These are phyloP conservation scores for Chalciporus chontae DNA, from an alignment of 768 basidiomycete genomes.

Conservation along the genomic window DNA sequence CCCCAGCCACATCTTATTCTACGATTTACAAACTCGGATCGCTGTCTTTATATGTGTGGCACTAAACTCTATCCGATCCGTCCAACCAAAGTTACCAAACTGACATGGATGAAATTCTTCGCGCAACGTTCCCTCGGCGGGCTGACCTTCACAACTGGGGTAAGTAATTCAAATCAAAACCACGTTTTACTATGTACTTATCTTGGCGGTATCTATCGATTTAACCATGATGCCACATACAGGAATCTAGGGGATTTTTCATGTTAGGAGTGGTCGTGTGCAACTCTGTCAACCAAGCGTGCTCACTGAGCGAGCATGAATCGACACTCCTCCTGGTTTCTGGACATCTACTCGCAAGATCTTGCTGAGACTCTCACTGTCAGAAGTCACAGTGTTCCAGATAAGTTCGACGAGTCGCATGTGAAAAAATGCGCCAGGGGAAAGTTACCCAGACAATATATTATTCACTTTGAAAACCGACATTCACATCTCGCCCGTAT, in stretches of 20 bases:
- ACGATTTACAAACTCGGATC: neutral
- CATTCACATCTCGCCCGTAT: neutral
- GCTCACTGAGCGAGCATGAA: slow-evolving; percentile 1
- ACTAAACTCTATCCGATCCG: neutral
- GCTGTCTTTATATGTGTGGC: neutral
- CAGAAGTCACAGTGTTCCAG: neutral
- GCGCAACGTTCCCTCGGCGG: slow-evolving; percentile 2
- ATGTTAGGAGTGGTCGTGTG: too few species aligned
- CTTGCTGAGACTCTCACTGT: neutral
- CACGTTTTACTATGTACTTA: slow-evolving; percentile 4
- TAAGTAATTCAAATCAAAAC: slow-evolving; percentile 7
- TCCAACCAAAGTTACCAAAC: neutral
- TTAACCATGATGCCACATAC: slow-evolving; percentile 5
- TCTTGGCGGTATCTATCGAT: slow-evolving; percentile 13
- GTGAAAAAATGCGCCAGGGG: neutral
- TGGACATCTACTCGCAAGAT: neutral
- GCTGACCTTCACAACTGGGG: slow-evolving; percentile 14
- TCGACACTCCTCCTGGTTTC: slow-evolving; percentile 12
- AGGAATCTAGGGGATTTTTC: slow-evolving; percentile 4
- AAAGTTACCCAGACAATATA: slow-evolving; percentile 3
- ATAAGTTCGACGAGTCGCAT: neutral
- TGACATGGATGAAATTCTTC: slow-evolving; percentile 7
- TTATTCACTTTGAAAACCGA: neutral
- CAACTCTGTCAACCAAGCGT: neutral
- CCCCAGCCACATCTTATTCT: neutral